These are phyloP conservation scores for Sordariomycetes sp. DNA, from an alignment of 2,329 filamentous ascomycete species.

Conservation along the genomic window DNA sequence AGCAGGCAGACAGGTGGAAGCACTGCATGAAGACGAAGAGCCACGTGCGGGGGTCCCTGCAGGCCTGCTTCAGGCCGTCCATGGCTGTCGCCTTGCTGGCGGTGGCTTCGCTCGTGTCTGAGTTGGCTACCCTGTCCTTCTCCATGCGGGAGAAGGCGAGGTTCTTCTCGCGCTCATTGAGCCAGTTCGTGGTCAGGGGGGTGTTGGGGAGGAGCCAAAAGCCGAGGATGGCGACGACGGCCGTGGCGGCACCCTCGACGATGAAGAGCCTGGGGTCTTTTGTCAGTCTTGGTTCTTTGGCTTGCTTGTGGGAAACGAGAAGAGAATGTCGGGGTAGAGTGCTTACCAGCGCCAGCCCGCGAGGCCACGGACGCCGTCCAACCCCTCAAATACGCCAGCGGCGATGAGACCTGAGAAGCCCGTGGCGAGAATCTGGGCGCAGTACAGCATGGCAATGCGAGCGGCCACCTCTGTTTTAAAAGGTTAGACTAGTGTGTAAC, in stretches of 20 bases:
- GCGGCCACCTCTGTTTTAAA: slow-evolving; percentile 38
- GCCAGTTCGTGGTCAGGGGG: slow-evolving; percentile 30
- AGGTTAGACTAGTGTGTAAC: not conserved
- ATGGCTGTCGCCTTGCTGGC: slow-evolving; percentile 10
- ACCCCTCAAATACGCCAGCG: slow-evolving; percentile 45
- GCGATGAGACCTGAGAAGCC: slow-evolving; percentile 55
- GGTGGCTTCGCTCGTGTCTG: not conserved
- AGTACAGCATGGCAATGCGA: slow-evolving; percentile 45
- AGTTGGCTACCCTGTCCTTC: slow-evolving; percentile 19
- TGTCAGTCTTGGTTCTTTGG: not conserved
- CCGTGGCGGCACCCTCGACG: slow-evolving; percentile 41
- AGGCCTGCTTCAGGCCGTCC: slow-evolving; percentile 18
- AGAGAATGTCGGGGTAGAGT: not conserved
- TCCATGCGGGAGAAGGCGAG: slow-evolving; percentile 28
- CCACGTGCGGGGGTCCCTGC: slow-evolving; percentile 27
- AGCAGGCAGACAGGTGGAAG: slow-evolving; percentile 32
- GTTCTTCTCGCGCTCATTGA: slow-evolving; percentile 31
- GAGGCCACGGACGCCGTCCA: slow-evolving; percentile 40
- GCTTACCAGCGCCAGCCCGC: slow-evolving; percentile 44
- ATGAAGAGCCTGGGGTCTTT: slow-evolving; percentile 42
- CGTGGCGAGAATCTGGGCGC: slow-evolving; percentile 51
- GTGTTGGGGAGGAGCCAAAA: slow-evolving; percentile 22
- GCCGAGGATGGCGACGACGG: slow-evolving; percentile 17
- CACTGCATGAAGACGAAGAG: slow-evolving; percentile 34
- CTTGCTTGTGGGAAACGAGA: not conserved